phyloP scores from a whole-genome alignment of 345 rosid genomes.

The Eucalyptus tenuipes region DNA sequence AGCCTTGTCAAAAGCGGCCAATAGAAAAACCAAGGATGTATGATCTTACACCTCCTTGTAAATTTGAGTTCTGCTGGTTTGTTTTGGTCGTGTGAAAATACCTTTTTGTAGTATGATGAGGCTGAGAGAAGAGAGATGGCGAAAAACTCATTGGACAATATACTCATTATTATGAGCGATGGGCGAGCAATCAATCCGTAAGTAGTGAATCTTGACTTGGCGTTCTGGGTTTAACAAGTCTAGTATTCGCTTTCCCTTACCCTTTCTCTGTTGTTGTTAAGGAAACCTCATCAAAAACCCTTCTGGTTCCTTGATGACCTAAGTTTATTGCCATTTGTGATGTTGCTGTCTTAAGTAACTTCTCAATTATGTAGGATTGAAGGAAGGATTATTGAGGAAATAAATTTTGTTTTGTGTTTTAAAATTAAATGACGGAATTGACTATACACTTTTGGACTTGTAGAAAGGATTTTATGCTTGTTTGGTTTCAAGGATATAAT shows the following conservation, averaged over 20 bases:
- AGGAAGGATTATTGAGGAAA: not conserved
- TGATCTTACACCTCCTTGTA: slow-evolving; percentile 97
- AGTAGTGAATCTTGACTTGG: not conserved
- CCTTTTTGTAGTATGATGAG: slow-evolving; percentile 62
- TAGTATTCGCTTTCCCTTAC: not conserved
- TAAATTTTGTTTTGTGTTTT: not conserved
- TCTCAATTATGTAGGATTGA: not conserved
- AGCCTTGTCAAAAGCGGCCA: slow-evolving; percentile 98
- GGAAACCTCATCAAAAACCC: not conserved
- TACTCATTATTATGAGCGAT: slow-evolving; percentile 97
- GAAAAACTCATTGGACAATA: slow-evolving; percentile 83
- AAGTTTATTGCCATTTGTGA: not conserved
- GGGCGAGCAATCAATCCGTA: slow-evolving; percentile 97
- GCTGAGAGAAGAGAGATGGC: slow-evolving; percentile 96
- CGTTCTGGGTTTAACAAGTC: not conserved
- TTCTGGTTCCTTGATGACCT: not conserved
- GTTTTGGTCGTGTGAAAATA: not conserved
- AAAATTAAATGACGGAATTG: not conserved
- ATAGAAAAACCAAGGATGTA: slow-evolving; percentile 99
- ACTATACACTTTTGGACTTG: not conserved
- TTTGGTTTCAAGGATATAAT: not conserved
- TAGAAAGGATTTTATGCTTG: not conserved
- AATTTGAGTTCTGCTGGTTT: slow-evolving; percentile 96
- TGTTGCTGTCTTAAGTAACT: not conserved
- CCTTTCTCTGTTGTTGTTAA: not conserved